Percentiles rank a stretch among this genome's conserved stretches.
phyloP scores from a whole-genome alignment of 352 stramenopile genomes.

The Thraustotheca clavata region DNA sequence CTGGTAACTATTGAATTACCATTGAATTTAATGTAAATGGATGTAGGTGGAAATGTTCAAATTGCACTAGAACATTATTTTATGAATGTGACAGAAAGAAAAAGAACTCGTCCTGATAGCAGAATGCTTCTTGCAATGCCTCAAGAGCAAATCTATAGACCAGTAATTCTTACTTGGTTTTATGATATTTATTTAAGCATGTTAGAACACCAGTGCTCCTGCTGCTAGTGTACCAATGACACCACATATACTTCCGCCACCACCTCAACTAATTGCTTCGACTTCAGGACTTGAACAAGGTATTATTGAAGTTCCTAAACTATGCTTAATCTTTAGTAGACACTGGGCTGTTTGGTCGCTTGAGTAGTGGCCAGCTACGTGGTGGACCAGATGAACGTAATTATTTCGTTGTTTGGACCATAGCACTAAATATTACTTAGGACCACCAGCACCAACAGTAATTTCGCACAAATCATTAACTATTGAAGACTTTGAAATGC shows the following conservation, averaged over 20 bases:
- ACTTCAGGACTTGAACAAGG: no score
- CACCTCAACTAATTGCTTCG: no score
- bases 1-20: constrained; percentile 26
- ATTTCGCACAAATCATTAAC: constrained; percentile 48
- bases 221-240: background rate
- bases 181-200: no score
- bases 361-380: no score
- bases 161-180: no score
- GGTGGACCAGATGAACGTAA: background rate
- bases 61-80: constrained; percentile 86
- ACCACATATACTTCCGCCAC: background rate
- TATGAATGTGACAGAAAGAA: constrained; percentile 52
- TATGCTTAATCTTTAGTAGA: no score
- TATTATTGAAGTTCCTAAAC: no score
- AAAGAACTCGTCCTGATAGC: constrained; percentile 26
- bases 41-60: constrained; percentile 52
- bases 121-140: constrained; percentile 12
- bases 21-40: background rate
- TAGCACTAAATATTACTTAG: background rate
- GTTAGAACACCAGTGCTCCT: no score
- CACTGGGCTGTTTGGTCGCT: background rate
- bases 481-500: constrained; percentile 88
- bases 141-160: background rate
- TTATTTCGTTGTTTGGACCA: background rate
- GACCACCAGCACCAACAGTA: background rate